Evolutionary conservation across 2,329 filamentous ascomycete genomes (phyloP).

Genomic region (Exutisphaerella laricina): DNA sequence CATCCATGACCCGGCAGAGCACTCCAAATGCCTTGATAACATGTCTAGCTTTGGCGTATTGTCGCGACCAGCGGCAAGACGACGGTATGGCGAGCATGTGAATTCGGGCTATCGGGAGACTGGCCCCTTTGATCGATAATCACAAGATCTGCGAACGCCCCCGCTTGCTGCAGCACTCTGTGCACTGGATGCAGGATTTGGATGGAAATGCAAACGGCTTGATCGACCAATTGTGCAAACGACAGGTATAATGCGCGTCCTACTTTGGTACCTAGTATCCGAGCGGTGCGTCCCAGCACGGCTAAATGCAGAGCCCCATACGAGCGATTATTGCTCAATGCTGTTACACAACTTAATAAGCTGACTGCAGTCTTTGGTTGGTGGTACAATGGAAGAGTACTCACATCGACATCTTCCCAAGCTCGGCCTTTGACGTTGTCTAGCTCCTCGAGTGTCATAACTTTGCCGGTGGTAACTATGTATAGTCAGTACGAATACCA

Average conservation of each 20-base stretch:
- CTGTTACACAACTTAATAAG: slow-evolving; percentile 15
- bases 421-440: slow-evolving; percentile 79
- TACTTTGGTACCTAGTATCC: neutral
- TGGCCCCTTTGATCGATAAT: slow-evolving; percentile 5
- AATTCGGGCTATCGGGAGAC: neutral
- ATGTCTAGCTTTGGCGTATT: neutral
- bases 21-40: neutral
- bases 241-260: neutral
- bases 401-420: slow-evolving; percentile 67
- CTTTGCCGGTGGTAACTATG: slow-evolving; percentile 73
- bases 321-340: slow-evolving; percentile 11
- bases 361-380: slow-evolving; percentile 9
- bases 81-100: neutral
- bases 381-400: neutral
- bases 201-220: too few species aligned
- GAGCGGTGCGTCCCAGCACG: slow-evolving; percentile 1
- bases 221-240: neutral
- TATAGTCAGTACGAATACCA: slow-evolving; percentile 14
- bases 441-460: slow-evolving; percentile 82
- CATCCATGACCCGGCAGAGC: neutral
- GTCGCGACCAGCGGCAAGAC: too few species aligned
- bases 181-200: too few species aligned
- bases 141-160: slow-evolving; percentile 6
- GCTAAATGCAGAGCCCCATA: slow-evolving; percentile 1
- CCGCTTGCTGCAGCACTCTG: neutral